Percentiles rank a stretch among this genome's conserved stretches.
phyloP scores from a whole-genome alignment of 805 yeast species.

The Huiozyma naganishii region DNA sequence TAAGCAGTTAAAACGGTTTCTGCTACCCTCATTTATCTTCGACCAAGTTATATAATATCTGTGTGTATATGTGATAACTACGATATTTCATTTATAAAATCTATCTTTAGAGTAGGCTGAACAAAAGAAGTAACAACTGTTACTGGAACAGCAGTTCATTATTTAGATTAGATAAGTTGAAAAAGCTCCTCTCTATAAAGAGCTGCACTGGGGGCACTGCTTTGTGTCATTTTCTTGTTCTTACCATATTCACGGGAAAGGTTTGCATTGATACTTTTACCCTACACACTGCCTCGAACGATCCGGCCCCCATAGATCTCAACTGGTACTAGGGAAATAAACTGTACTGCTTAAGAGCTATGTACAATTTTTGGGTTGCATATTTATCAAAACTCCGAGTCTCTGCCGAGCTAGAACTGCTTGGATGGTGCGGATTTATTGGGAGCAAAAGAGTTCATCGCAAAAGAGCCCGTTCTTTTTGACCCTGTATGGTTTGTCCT shows the following conservation, averaged over 20 bases:
- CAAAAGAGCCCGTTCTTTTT: too few relatives aligned
- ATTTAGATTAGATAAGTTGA: neutral
- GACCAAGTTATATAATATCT: neutral
- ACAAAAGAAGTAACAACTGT: neutral
- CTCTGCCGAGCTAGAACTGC: neutral
- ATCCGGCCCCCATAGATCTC: neutral
- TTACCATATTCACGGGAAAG: slow-evolving; percentile 10
- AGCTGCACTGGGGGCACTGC: slow-evolving; percentile 9
- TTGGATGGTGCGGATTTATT: neutral
- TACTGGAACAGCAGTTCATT: too few relatives aligned
- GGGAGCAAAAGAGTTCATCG: too few relatives aligned
- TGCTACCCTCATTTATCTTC: neutral
- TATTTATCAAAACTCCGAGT: slow-evolving; percentile 1
- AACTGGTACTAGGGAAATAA: slow-evolving; percentile 4
- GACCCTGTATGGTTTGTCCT: too few relatives aligned
- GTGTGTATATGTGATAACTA: too few relatives aligned
- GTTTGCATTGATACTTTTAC: slow-evolving; percentile 3
- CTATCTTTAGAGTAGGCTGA: neutral
- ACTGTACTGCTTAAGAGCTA: slow-evolving; percentile 2
- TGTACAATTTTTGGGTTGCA: slow-evolving; percentile 5
- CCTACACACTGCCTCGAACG: slow-evolving; percentile 7
- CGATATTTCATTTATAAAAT: too few relatives aligned
- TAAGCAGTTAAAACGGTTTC: neutral
- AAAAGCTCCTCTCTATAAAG: neutral
- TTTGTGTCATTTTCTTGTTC: slow-evolving; percentile 10